Percentiles rank a stretch among this genome's conserved stretches.
These are phyloP conservation scores for Cladophialophora chaetospira DNA, from an alignment of 2,329 filamentous ascomycete species.

Conservation along the genomic window DNA sequence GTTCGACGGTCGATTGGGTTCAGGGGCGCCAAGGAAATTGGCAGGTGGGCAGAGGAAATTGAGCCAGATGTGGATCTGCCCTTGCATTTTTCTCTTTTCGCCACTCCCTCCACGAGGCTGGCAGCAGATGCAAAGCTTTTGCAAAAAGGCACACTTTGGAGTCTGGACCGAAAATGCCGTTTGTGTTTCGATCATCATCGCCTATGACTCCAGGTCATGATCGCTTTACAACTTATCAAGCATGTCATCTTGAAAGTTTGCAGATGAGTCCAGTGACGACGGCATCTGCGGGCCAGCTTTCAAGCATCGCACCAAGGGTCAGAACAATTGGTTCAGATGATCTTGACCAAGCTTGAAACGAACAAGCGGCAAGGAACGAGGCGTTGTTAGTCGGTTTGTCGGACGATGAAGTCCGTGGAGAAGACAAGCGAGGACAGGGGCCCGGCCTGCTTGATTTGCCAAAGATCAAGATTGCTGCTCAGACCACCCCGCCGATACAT, in stretches of 20 bases:
- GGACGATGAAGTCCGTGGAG: slow-evolving; percentile 29
- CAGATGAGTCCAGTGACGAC: not conserved
- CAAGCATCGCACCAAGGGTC: not conserved
- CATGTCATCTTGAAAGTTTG: not conserved
- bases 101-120: not conserved
- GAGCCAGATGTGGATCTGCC: not conserved
- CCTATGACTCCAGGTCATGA: not conserved
- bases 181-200: not conserved
- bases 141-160: not conserved
- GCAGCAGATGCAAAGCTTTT: not conserved
- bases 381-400: slow-evolving; percentile 21
- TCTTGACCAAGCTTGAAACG: not conserved
- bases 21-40: slow-evolving; percentile 24
- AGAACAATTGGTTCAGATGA: not conserved
- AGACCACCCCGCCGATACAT: slow-evolving; percentile 7
- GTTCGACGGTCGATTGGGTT: too few relatives aligned
- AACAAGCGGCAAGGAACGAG: slow-evolving; percentile 5
- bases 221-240: not conserved
- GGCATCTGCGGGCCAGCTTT: not conserved
- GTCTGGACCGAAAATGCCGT: not conserved
- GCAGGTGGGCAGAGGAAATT: slow-evolving; percentile 4
- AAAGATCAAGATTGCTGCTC: slow-evolving; percentile 26
- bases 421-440: slow-evolving; percentile 4
- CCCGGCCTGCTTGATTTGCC: slow-evolving; percentile 1
- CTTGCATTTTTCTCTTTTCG: not conserved